Percentiles rank a stretch among this genome's conserved stretches.
Conservation (phyloP, 1,284 basidiomycete species). For the Sphaerobolus stellatus region DNA sequence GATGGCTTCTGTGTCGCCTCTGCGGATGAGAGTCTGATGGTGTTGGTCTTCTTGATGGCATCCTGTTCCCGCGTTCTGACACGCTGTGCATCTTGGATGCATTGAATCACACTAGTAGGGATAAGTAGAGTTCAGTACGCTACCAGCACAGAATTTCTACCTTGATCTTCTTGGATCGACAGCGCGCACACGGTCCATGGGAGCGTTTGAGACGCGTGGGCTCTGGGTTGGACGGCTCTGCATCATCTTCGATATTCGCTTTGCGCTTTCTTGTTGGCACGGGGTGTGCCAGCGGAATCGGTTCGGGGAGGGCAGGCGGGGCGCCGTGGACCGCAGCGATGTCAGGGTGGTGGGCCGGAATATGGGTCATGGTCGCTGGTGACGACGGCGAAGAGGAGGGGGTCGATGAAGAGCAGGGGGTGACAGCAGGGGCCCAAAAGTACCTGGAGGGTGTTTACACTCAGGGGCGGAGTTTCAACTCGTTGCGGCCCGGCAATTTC, state of each 20-base stretch:
- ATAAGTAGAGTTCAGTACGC: slow-evolving; percentile 23
- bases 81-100: slow-evolving; percentile 79
- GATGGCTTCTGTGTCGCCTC: slow-evolving; percentile 75
- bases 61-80: slow-evolving; percentile 68
- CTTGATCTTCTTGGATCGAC: slow-evolving; percentile 91
- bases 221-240: slow-evolving; percentile 54
- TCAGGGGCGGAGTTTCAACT: slow-evolving; percentile 8
- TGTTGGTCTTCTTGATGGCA: slow-evolving; percentile 85
- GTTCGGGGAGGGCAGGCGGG: slow-evolving; percentile 35
- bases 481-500: slow-evolving; percentile 3
- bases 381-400: slow-evolving; percentile 1
- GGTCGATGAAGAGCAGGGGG: slow-evolving; percentile 9
- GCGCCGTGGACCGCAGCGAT: slow-evolving; percentile 18
- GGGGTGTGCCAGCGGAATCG: slow-evolving; percentile 22
- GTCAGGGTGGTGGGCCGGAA: slow-evolving; percentile 13
- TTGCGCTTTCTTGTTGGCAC: slow-evolving; percentile 48
- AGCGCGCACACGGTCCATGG: slow-evolving; percentile 83
- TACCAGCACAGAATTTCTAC: slow-evolving; percentile 48
- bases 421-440: slow-evolving; percentile 4
- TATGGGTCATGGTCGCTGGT: slow-evolving; percentile 12
- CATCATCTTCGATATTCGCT: slow-evolving; percentile 52
- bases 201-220: slow-evolving; percentile 76
- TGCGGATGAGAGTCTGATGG: slow-evolving; percentile 75
- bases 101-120: slow-evolving; percentile 75
- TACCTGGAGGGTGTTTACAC: slow-evolving; percentile 1